Percentiles rank a stretch among this genome's conserved stretches.
phyloP scores from a whole-genome alignment of 1,139 yeast species.

The Hansenula sp. region DNA sequence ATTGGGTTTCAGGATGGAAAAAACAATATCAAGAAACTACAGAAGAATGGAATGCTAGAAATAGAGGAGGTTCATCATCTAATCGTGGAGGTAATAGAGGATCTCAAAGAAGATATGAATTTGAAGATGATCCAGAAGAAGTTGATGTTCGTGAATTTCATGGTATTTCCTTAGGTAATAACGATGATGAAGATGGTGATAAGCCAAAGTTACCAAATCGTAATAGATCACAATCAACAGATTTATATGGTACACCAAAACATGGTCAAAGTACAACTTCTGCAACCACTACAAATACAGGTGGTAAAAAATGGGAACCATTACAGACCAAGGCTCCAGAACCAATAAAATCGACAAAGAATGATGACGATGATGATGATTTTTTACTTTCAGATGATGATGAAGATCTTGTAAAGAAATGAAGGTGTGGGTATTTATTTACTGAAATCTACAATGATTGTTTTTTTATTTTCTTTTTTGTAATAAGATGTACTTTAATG shows the following conservation, averaged over 20 bases:
- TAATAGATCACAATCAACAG: constrained; percentile 27
- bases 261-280: constrained; percentile 2
- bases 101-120: constrained; percentile 21
- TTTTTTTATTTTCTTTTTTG: no score
- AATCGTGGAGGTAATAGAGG: background rate
- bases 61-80: constrained; percentile 11
- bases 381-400: constrained; percentile 78
- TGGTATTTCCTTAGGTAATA: constrained; percentile 47
- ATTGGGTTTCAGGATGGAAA: constrained; percentile 67
- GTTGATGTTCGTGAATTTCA: constrained; percentile 34
- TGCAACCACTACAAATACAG: background rate
- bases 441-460: no score
- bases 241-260: constrained; percentile 23
- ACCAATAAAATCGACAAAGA: constrained; percentile 25
- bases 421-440: no score
- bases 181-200: constrained; percentile 24
- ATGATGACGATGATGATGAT: constrained; percentile 47
- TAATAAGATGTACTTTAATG: no score
- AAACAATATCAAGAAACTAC: constrained; percentile 20
- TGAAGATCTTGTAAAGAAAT: no score
- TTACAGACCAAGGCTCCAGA: constrained; percentile 52
- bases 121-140: constrained; percentile 55
- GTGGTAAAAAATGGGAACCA: constrained; percentile 54
- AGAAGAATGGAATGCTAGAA: constrained; percentile 10
- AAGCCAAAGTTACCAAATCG: constrained; percentile 34